A percentile compares a stretch with the other conserved stretches of the same genome.
Evolutionary conservation across 2,329 filamentous ascomycete genomes (phyloP).

Genomic region (Lecanoromycetidae sp.): DNA sequence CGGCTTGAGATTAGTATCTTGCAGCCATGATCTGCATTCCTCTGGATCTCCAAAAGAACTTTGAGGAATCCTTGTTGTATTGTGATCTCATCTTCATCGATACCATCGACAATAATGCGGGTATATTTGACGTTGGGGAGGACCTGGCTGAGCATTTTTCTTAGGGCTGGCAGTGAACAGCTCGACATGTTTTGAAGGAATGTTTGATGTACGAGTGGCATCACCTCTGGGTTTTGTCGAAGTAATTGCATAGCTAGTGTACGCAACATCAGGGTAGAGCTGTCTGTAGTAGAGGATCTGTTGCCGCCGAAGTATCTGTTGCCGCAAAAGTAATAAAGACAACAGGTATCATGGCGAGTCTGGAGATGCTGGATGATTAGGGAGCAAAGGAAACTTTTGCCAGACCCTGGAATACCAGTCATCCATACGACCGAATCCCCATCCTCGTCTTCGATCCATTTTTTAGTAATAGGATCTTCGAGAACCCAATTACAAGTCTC

Average conservation of each 20-base stretch:
- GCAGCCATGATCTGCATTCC: not conserved
- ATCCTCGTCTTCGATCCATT: constrained; percentile 17
- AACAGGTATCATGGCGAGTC: constrained; percentile 5
- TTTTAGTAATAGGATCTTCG: constrained; percentile 6
- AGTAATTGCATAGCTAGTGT: constrained; percentile 22
- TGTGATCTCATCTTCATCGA: constrained; percentile 21
- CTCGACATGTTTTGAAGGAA: constrained; percentile 17
- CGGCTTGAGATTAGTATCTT: constrained; percentile 17
- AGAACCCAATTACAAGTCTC: constrained; percentile 21
- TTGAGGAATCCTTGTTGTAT: constrained; percentile 19
- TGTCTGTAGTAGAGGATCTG: too few relatives aligned
- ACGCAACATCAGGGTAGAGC: constrained; percentile 18
- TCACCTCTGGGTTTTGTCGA: constrained; percentile 18
- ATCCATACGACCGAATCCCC: constrained; percentile 15
- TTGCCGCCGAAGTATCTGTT: constrained; percentile 6
- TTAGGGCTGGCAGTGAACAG: constrained; percentile 13
- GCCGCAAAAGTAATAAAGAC: constrained; percentile 20
- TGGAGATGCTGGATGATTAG: constrained; percentile 14
- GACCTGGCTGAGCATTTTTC: constrained; percentile 18
- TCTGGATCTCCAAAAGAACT: constrained; percentile 10
- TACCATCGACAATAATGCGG: constrained; percentile 23
- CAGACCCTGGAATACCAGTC: constrained; percentile 19
- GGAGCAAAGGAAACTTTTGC: constrained; percentile 20
- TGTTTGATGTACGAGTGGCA: constrained; percentile 21
- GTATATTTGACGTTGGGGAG: constrained; percentile 10